Evolutionary conservation across 768 basidiomycete species (phyloP).

Genomic region (Hericium alpestre): DNA sequence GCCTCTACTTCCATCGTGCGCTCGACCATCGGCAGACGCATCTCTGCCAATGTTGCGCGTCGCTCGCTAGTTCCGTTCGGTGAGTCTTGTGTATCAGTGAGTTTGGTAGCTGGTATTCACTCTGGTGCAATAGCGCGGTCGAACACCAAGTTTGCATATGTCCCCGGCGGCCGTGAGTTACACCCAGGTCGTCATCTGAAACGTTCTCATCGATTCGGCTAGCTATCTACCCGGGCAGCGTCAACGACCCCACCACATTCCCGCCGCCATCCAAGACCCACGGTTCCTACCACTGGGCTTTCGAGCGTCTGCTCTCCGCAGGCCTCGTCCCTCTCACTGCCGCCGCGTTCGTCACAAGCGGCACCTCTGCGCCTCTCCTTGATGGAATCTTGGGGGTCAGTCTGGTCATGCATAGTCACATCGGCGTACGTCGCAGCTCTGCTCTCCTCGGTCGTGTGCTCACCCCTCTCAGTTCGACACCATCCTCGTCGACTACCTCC

Average conservation of each 20-base stretch:
- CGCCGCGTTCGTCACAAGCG: slow-evolving; percentile 74
- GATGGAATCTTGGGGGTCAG: slow-evolving; percentile 84
- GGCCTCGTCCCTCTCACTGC: slow-evolving; percentile 80
- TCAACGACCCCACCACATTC: slow-evolving; percentile 91
- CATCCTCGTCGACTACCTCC: slow-evolving; percentile 79
- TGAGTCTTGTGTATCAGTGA: background rate
- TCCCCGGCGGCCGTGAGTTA: slow-evolving; percentile 63
- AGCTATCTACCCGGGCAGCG: slow-evolving; percentile 86
- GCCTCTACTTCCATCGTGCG: background rate
- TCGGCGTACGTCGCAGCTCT: slow-evolving; percentile 56
- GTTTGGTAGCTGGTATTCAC: background rate
- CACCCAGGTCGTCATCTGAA: background rate
- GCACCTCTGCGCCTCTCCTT: slow-evolving; percentile 68
- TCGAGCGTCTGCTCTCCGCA: slow-evolving; percentile 86
- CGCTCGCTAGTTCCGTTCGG: background rate
- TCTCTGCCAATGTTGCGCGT: slow-evolving; percentile 1
- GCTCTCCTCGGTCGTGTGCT: background rate
- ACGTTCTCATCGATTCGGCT: background rate
- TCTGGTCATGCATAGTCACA: slow-evolving; percentile 90
- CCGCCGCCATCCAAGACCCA: slow-evolving; percentile 71
- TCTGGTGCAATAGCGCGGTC: slow-evolving; percentile 5
- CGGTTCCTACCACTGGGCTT: slow-evolving; percentile 88
- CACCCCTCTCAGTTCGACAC: slow-evolving; percentile 53
- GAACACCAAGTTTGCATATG: slow-evolving; percentile 27
- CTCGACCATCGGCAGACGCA: background rate